Percentiles rank a stretch among this genome's conserved stretches.
Conservation (phyloP, 73 alveolate genomes). For the Paramecium caudatum region DNA sequence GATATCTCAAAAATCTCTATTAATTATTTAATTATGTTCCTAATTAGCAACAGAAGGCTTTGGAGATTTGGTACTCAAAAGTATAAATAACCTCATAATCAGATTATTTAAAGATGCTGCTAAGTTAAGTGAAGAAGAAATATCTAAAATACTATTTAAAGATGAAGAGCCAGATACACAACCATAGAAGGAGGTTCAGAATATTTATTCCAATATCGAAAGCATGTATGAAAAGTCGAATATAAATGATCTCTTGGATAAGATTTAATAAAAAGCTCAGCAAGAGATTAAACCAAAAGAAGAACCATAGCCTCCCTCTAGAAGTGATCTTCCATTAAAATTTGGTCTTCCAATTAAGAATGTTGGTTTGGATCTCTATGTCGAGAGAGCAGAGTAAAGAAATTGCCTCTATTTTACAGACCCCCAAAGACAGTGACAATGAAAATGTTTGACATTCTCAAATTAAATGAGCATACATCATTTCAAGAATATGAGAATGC, state of each 20-base stretch:
- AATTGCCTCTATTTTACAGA: slow-evolving; percentile 64
- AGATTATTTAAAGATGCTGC: slow-evolving; percentile 42
- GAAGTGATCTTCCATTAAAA: background rate
- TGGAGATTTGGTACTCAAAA: slow-evolving; percentile 11
- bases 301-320: slow-evolving; percentile 5
- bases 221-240: background rate
- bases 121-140: slow-evolving; percentile 31
- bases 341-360: slow-evolving; percentile 74
- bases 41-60: slow-evolving; percentile 1
- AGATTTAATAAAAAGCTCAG: slow-evolving; percentile 3
- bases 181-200: background rate
- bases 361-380: slow-evolving; percentile 82
- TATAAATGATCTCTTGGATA: slow-evolving; percentile 47
- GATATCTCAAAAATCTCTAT: slow-evolving; percentile 35
- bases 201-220: background rate
- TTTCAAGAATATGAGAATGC: slow-evolving; percentile 80
- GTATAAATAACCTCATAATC: background rate
- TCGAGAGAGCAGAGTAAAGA: slow-evolving; percentile 69
- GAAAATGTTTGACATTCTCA: slow-evolving; percentile 78
- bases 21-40: slow-evolving; percentile 45
- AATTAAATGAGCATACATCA: slow-evolving; percentile 80
- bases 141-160: slow-evolving; percentile 38
- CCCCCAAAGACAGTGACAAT: slow-evolving; percentile 76
- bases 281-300: slow-evolving; percentile 36
- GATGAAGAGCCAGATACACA: background rate